Evolutionary conservation across 139 green algal species (phyloP).

Genomic region (Ettlia oleoabundans): DNA sequence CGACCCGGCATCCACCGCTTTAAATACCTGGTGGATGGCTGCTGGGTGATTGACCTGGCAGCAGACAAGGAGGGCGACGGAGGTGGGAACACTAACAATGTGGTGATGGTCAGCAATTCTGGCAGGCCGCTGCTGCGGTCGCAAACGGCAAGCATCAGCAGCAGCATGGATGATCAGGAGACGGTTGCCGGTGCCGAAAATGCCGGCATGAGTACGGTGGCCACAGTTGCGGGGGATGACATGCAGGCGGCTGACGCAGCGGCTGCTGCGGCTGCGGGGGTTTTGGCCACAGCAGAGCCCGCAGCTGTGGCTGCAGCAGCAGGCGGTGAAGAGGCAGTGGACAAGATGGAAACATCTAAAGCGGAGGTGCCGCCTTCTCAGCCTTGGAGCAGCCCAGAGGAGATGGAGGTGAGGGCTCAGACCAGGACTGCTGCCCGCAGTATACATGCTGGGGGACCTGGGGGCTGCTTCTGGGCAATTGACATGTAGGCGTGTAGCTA

Average conservation of each 20-base stretch:
- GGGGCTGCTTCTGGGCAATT: too few relatives aligned
- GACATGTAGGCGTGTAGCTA: too few relatives aligned
- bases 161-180: too few relatives aligned
- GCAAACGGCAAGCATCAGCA: not conserved
- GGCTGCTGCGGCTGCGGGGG: not conserved
- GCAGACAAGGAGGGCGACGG: conserved; percentile 53
- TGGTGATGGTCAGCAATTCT: conserved; percentile 29
- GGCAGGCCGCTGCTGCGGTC: conserved; percentile 17
- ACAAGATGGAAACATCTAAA: not conserved
- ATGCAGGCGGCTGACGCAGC: not conserved
- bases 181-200: not conserved
- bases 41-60: conserved; percentile 68
- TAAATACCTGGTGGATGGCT: conserved; percentile 84
- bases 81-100: conserved; percentile 80
- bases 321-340: not conserved
- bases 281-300: conserved; percentile 7
- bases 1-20: conserved; percentile 74
- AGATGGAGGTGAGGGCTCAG: conserved; percentile 28
- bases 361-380: too few relatives aligned
- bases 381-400: conserved; percentile 2
- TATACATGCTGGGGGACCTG: too few relatives aligned
- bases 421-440: too few relatives aligned
- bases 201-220: not conserved
- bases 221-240: not conserved
- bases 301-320: not conserved